Base-by-base conservation (phyloP, 2,329 filamentous ascomycete genomes). In the Penicillium palitans region DNA sequence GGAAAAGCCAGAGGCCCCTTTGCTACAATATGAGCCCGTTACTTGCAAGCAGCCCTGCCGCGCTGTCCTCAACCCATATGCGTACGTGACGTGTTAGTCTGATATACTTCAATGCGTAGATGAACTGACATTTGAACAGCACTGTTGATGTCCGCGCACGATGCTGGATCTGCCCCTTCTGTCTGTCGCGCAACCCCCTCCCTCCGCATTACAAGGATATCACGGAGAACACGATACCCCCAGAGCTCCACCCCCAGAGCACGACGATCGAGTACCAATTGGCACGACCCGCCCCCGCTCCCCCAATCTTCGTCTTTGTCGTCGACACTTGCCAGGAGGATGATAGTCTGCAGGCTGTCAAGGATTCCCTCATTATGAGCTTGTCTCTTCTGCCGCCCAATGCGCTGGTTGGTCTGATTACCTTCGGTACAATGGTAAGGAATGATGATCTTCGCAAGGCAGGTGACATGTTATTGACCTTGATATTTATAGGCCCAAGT, bases 31-130 rank as follows among this genome's bases (percentile, higher is more conserved):
- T 78, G 93, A 98, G 78, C 95, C 95, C 19, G 91, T 99, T 42
- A 93, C 90, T 61, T 99, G 95, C 87, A 97, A 97, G 79, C 86
- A 90, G 74, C 95, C 95, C 61, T 99, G 95, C 78, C 89, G 93
- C 76, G 93, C 93, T 55, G 92, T 98, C 39, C 83, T 99, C 75
- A 99, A 99, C 75, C 95, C 95, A 45, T 98, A 93, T 82, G 97
- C 93, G 92, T 96, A 83, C 71, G 85, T 59, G 25, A 42, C 41
- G 15, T 25, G 45, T 41, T 44, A 10, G 17, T 3, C 44, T 44
- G 61, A 29, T 31, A 45, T 41, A 48, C 40, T 47, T 27, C 50
- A 35, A 29, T 48, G 55, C 5, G 46, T 57, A 58, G 41, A 33
- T 61, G 52, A 55, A 69, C 72, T 73, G 54, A 74, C 63, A 45